Evolutionary conservation across 2,329 filamentous ascomycete genomes (phyloP).

Genomic region (Cladorrhinum sp.): DNA sequence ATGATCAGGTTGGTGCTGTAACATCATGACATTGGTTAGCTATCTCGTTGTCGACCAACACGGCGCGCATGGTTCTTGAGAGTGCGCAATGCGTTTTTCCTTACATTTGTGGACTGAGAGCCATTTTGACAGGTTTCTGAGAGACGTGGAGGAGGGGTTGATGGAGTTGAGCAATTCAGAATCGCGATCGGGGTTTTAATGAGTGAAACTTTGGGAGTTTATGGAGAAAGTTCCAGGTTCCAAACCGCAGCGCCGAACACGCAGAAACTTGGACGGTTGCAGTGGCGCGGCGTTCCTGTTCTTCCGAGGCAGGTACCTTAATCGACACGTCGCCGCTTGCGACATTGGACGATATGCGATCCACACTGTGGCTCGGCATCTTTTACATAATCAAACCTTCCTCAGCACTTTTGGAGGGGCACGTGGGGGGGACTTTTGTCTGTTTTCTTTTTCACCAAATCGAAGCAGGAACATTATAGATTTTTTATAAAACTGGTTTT

Average conservation of each 20-base stretch:
- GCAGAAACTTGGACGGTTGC: neutral
- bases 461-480: no score
- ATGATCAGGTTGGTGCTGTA: conserved; percentile 85
- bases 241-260: neutral
- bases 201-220: neutral
- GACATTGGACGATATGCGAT: neutral
- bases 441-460: no score
- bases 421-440: no score
- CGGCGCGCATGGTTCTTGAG: neutral
- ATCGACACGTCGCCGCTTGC: neutral
- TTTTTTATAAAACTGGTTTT: no score
- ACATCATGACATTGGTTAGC: conserved; percentile 21
- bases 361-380: neutral
- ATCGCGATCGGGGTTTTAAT: neutral
- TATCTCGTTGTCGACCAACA: neutral
- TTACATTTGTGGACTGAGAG: conserved; percentile 63
- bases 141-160: neutral
- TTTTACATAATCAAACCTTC: no score
- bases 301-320: neutral
- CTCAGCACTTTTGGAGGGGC: no score
- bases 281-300: neutral
- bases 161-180: neutral
- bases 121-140: conserved; percentile 47
- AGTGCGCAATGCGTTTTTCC: conserved; percentile 32
- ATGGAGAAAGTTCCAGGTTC: neutral